Conservation (phyloP, 495 filamentous ascomycete genomes). For the Symbiotaphrina buchneri region DNA sequence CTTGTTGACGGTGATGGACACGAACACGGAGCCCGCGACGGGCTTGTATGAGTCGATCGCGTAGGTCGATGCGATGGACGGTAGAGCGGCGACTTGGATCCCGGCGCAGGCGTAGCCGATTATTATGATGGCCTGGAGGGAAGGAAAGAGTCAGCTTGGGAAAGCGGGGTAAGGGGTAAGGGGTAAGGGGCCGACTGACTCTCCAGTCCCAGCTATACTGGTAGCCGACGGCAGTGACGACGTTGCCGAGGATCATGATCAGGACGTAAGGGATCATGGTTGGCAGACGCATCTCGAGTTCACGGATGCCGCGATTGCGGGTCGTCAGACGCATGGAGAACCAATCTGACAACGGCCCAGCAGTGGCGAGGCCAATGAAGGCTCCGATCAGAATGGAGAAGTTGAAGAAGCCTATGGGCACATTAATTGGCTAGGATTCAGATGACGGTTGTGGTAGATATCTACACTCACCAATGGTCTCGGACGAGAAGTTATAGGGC, state of each 20-base stretch:
- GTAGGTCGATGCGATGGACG: slow-evolving; percentile 15
- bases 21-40: slow-evolving; percentile 16
- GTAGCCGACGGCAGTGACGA: slow-evolving; percentile 38
- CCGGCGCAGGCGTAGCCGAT: slow-evolving; percentile 15
- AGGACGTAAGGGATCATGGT: slow-evolving; percentile 36
- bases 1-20: slow-evolving; percentile 18
- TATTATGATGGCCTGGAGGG: slow-evolving; percentile 14
- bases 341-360: slow-evolving; percentile 35
- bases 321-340: slow-evolving; percentile 31
- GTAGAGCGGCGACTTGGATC: slow-evolving; percentile 15
- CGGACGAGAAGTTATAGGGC: slow-evolving; percentile 29
- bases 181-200: no score
- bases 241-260: slow-evolving; percentile 32
- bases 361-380: slow-evolving; percentile 30
- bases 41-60: slow-evolving; percentile 17
- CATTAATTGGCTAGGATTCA: slow-evolving; percentile 1
- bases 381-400: slow-evolving; percentile 24
- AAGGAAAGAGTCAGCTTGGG: no score
- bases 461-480: no score
- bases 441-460: slow-evolving; percentile 24
- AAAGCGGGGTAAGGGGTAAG: no score
- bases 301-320: slow-evolving; percentile 36
- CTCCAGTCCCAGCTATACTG: slow-evolving; percentile 31
- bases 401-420: slow-evolving; percentile 19
- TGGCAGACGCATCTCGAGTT: slow-evolving; percentile 46